Conservation (phyloP, 768 basidiomycete genomes). For the Paxillus rubicundulus region DNA sequence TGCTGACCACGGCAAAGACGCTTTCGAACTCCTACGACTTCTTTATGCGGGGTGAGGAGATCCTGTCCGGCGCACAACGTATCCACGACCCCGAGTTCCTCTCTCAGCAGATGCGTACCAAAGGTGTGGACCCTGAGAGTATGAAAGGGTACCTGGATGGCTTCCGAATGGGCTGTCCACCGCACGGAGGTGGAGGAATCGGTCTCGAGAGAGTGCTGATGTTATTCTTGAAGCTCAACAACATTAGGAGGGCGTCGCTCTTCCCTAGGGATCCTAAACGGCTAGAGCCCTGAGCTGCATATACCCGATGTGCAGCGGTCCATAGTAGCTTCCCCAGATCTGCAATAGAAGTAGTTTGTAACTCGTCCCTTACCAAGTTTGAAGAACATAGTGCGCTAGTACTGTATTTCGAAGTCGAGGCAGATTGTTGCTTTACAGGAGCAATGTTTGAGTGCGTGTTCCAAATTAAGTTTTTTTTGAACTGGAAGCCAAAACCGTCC, state of each 20-base stretch:
- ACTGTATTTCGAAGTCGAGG: constrained; percentile 19
- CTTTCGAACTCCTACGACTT: constrained; percentile 99
- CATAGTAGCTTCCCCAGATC: not conserved
- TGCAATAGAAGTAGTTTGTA: not conserved
- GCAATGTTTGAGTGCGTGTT: constrained; percentile 20
- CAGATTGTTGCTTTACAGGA: constrained; percentile 6
- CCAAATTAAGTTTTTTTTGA: constrained; percentile 25
- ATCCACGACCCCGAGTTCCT: constrained; percentile 88
- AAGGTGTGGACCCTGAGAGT: constrained; percentile 85
- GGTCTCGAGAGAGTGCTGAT: constrained; percentile 94
- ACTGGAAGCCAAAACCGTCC: constrained; percentile 19
- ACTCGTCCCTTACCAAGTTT: not conserved
- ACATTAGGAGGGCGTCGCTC: constrained; percentile 87
- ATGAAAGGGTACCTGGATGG: constrained; percentile 94
- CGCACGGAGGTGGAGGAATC: constrained; percentile 96
- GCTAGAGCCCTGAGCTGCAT: constrained; percentile 65
- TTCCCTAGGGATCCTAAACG: constrained; percentile 98
- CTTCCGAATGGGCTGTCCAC: constrained; percentile 92
- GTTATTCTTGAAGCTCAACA: constrained; percentile 96
- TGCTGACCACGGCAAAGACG: constrained; percentile 43
- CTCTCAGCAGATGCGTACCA: constrained; percentile 77
- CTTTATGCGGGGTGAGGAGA: constrained; percentile 99
- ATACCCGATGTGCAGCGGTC: too few species aligned
- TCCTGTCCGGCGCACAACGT: constrained; percentile 96
- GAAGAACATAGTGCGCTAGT: constrained; percentile 5